Conservation (phyloP, 176 grass and related monocot species). For the Leersia perrieri region DNA sequence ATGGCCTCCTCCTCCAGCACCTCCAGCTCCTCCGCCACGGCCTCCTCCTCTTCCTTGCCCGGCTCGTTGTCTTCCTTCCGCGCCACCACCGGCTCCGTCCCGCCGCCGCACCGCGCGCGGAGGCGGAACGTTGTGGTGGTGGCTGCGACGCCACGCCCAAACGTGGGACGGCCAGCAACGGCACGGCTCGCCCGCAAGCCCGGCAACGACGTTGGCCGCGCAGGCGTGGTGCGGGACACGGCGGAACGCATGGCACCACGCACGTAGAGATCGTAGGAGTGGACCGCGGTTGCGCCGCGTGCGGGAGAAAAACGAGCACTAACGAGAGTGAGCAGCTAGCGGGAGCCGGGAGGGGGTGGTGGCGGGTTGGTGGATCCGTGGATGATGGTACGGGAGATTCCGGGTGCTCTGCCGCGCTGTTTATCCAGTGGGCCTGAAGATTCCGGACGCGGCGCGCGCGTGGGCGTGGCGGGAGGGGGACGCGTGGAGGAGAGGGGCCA, state of each 20-base stretch:
- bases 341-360: too few species aligned
- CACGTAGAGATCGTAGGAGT: neutral
- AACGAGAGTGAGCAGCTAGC: too few species aligned
- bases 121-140: neutral
- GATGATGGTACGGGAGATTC: neutral
- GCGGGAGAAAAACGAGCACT: too few species aligned
- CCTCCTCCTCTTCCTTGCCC: neutral
- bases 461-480: conserved; percentile 12
- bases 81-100: neutral
- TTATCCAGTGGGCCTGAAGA: conserved; percentile 21
- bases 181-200: neutral
- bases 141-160: neutral
- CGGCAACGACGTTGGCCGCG: neutral
- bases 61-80: neutral
- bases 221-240: neutral
- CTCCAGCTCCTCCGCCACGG: conserved; percentile 47
- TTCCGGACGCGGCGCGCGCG: conserved; percentile 24
- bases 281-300: too few species aligned
- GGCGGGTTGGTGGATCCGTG: too few species aligned
- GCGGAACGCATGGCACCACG: conserved; percentile 3
- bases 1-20: conserved; percentile 56
- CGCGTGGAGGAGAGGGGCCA: conserved; percentile 14
- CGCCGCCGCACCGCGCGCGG: neutral
- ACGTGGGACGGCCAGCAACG: neutral
- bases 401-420: neutral